Evolutionary conservation across 2,329 filamentous ascomycete species (phyloP), one percentile per base, ranked within the genome.

Genomic region (Ascochyta lentis): DNA sequence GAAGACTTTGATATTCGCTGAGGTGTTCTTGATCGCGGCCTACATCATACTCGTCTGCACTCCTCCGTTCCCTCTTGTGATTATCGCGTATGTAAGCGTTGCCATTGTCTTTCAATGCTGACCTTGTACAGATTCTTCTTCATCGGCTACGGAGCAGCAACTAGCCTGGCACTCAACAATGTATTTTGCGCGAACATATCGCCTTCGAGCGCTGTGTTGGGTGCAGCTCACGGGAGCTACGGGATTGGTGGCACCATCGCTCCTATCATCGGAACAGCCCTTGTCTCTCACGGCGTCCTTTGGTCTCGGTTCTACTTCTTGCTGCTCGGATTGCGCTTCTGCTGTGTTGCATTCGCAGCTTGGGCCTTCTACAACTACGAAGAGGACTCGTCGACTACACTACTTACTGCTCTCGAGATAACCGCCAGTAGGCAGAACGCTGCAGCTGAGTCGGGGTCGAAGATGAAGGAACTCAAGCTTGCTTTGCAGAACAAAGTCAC

Each of bases 271-370:
- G 91, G 91, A 1, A 96, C 91, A 0, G 82, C 86, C 0, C 81
- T 96, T 65, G 88, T 88, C 1, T 87, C 89, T 0, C 74, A 79
- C 10, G 81, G 82, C 4, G 73, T 84, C 0, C 62, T 81, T 22
- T 95, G 90, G 90, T 87, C 85, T 40, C 81, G 84, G 16, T 95
- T 90, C 78, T 96, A 93, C 71, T 75, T 89, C 38, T 77, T 96
- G 23, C 82, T 84, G 0, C 77, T 93, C 8, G 81, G 78, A 0
- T 65, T 92, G 4, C 78, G 84, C 0, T 46, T 86, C 0, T 62
- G 83, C 41, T 89, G 86, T 60, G 76, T 86, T n/a, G 72, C 69
- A 2, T 82, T 88, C 58, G 80, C 83, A 1, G 80, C 81, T 2
- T 93, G 86, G 85, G 79, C 88, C 0, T 96, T 92, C 77, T 83